A percentile compares a stretch with the other conserved stretches of the same genome.
Evolutionary conservation across 2,329 filamentous ascomycete genomes (phyloP).

Genomic region (Neophaeococcomyces mojaviensis): DNA sequence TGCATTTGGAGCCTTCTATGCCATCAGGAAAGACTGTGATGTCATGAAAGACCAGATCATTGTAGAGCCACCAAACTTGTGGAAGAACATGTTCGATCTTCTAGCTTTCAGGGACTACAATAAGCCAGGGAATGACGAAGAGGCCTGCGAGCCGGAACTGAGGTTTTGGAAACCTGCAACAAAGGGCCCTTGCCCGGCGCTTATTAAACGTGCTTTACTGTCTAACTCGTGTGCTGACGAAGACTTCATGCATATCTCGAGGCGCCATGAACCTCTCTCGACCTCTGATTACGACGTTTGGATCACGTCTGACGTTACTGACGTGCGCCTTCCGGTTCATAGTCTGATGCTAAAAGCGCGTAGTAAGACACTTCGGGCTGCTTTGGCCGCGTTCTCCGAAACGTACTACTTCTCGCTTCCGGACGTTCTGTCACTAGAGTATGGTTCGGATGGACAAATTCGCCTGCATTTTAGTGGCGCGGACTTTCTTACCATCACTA

Average conservation of each 20-base stretch:
- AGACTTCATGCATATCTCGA: slow-evolving; percentile 28
- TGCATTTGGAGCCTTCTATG: slow-evolving; percentile 80
- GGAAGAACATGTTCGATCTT: slow-evolving; percentile 65
- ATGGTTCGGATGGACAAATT: slow-evolving; percentile 43
- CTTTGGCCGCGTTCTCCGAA: slow-evolving; percentile 51
- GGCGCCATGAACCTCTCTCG: slow-evolving; percentile 19
- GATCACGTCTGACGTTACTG: slow-evolving; percentile 52
- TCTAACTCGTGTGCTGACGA: slow-evolving; percentile 40
- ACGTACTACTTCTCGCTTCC: slow-evolving; percentile 49
- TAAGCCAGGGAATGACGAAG: slow-evolving; percentile 38
- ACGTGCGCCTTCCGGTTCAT: slow-evolving; percentile 70
- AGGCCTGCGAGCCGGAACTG: slow-evolving; percentile 34
- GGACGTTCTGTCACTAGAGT: slow-evolving; percentile 54
- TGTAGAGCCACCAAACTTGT: slow-evolving; percentile 60
- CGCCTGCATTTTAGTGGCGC: slow-evolving; percentile 61
- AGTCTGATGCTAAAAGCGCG: slow-evolving; percentile 71
- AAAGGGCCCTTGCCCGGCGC: slow-evolving; percentile 12
- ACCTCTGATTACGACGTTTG: slow-evolving; percentile 30
- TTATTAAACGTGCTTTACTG: slow-evolving; percentile 36
- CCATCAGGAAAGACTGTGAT: slow-evolving; percentile 74
- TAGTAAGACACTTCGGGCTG: slow-evolving; percentile 60
- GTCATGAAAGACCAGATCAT: slow-evolving; percentile 66
- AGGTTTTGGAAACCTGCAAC: slow-evolving; percentile 37
- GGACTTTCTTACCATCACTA: slow-evolving; percentile 71
- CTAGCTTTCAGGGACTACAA: slow-evolving; percentile 59